Evolutionary conservation across 345 rosid species (phyloP).

Genomic region (Toxicodendron radicans): DNA sequence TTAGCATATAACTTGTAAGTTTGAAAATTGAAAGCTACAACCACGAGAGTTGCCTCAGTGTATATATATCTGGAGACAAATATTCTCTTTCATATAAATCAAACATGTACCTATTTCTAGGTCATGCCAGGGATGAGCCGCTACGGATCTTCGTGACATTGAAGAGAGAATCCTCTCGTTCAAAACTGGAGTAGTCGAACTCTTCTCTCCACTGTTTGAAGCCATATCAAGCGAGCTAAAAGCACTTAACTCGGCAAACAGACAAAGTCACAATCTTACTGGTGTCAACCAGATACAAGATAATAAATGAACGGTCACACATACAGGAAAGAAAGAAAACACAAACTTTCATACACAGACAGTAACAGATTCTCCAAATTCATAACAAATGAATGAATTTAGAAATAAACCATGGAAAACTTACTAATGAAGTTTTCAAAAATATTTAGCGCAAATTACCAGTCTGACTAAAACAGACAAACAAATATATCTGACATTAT

Average conservation of each 20-base stretch:
- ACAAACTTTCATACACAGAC: background rate
- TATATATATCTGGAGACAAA: no score
- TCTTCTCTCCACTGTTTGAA: no score
- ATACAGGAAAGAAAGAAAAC: background rate
- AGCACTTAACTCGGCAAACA: background rate
- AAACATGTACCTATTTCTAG: conserved; percentile 65
- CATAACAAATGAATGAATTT: no score
- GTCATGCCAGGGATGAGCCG: conserved; percentile 99
- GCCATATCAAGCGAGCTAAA: no score
- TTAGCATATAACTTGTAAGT: background rate
- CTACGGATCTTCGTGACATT: conserved; percentile 66
- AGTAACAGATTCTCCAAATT: background rate
- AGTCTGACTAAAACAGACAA: background rate
- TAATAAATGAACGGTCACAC: background rate
- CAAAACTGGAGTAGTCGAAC: conserved; percentile 34
- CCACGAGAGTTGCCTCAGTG: background rate
- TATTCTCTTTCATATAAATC: background rate
- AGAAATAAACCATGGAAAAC: no score
- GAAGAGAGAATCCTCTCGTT: conserved; percentile 85
- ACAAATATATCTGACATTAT: background rate
- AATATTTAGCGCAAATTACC: no score
- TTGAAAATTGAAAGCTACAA: background rate
- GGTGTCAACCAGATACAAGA: background rate
- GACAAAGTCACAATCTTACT: background rate
- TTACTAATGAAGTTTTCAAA: no score